Evolutionary conservation across 768 basidiomycete species (phyloP).

Genomic region (Agrocybe praecox): DNA sequence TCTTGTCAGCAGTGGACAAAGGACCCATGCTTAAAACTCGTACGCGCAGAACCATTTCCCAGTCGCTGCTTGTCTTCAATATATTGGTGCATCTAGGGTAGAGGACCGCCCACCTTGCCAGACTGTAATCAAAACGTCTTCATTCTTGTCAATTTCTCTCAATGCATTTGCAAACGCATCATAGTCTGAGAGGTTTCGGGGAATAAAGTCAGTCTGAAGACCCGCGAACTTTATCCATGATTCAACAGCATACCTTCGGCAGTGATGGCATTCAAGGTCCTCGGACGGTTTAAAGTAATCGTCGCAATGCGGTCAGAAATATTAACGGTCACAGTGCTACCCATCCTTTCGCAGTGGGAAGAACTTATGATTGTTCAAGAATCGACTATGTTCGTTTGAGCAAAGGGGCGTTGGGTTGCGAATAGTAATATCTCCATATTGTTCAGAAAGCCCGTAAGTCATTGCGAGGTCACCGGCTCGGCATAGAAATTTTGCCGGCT

Average conservation of each 20-base stretch:
- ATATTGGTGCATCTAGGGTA: neutral
- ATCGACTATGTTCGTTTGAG: no score
- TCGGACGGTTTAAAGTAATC: slow-evolving; percentile 65
- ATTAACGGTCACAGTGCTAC: slow-evolving; percentile 41
- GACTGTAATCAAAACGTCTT: slow-evolving; percentile 66
- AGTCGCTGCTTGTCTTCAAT: slow-evolving; percentile 40
- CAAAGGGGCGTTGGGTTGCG: no score
- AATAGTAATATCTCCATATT: no score
- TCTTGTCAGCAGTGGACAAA: neutral
- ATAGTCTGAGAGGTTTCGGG: slow-evolving; percentile 48
- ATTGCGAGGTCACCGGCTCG: no score
- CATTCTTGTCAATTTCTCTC: slow-evolving; percentile 56
- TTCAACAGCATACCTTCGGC: slow-evolving; percentile 38
- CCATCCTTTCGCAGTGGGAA: neutral
- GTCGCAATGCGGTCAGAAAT: slow-evolving; percentile 65
- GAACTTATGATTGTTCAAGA: neutral
- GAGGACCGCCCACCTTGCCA: slow-evolving; percentile 56
- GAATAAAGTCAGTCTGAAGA: neutral
- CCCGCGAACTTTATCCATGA: neutral
- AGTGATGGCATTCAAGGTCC: slow-evolving; percentile 61
- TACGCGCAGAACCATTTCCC: slow-evolving; percentile 80
- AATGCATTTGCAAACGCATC: slow-evolving; percentile 59
- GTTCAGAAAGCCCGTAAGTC: no score
- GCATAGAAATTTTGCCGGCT: no score
- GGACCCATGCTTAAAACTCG: slow-evolving; percentile 23